phyloP scores from a whole-genome alignment of 2,329 filamentous ascomycete genomes.

The Nigrospora oryzae region DNA sequence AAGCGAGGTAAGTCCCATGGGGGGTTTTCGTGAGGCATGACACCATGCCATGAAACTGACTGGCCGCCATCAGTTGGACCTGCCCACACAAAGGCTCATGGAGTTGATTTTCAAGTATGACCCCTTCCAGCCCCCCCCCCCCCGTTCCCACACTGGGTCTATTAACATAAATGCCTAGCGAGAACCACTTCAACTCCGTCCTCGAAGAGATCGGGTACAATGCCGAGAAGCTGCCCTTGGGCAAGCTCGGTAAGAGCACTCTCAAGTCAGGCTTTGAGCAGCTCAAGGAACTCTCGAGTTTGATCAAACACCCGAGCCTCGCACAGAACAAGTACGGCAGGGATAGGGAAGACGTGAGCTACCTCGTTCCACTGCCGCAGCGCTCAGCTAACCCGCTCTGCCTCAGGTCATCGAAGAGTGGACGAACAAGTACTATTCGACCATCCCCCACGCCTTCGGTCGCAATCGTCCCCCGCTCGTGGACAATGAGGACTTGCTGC shows the following conservation, averaged over 20 bases:
- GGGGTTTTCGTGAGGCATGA: too few relatives aligned
- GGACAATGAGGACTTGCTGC: constrained; percentile 42
- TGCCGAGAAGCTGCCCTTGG: constrained; percentile 66
- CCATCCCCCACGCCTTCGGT: constrained; percentile 74
- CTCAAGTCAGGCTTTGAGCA: constrained; percentile 65
- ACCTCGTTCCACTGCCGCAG: too few relatives aligned
- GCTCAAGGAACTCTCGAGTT: constrained; percentile 62
- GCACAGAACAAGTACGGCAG: constrained; percentile 33
- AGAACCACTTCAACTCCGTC: constrained; percentile 55
- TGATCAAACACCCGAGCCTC: constrained; percentile 44
- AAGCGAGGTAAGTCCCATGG: constrained; percentile 1
- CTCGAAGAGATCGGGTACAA: constrained; percentile 62
- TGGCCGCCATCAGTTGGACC: constrained; percentile 1
- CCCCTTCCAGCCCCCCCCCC: neutral
- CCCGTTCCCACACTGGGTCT: neutral
- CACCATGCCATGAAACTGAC: too few relatives aligned
- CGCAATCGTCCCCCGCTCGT: constrained; percentile 65
- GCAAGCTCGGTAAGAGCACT: constrained; percentile 71
- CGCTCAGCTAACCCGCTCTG: constrained; percentile 5
- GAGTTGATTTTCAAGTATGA: constrained; percentile 66
- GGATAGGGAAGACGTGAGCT: constrained; percentile 8
- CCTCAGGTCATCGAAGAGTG: constrained; percentile 44
- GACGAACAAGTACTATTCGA: constrained; percentile 69
- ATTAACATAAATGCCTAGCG: constrained; percentile 11
- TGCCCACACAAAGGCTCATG: constrained; percentile 50